Base-by-base conservation (phyloP, 179 eudicot genomes). In the Gypsophila paniculata region DNA sequence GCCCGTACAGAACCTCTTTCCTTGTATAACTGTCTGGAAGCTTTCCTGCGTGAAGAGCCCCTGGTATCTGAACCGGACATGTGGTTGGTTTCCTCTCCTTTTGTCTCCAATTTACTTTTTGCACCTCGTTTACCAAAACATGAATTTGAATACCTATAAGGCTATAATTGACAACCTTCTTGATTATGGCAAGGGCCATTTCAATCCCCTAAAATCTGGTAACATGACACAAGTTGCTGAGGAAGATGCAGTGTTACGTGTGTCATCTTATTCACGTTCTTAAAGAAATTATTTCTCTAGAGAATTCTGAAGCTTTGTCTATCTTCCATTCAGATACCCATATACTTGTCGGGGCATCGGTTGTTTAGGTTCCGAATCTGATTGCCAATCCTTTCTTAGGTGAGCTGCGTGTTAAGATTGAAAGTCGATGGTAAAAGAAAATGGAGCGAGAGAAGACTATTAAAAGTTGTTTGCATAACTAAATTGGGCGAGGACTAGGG, bases 41-140 rank as follows among this genome's bases (percentile, higher is more conserved):
- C 97, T 72, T 94, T 94, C 82, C 81, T 94, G 52, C 97, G 96
- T 58, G 99, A 94, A 77, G 99, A 94, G 89, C 99, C 99, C 42
- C 78, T 94, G 77, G 96, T 94, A 26, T 92, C 99, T 79, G 97
- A 94, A 64, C 82, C 82, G 76, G 99, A 94, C 77, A 94, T 94
- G 99, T 94, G 99, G 99, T 94, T 72, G 72, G 95, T 80, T 77
- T 74, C 51, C 68, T 72, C 65, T 62, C 59, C 34, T 67, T 42
- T 18, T 39, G 11, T 76, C 61, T 65, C 9, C 21, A 48, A 9
- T 61, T 59, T 62, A 11, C 48, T 34, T 38, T 48, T 26, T 55
- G n/a, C 44, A 1, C 65, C 12, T 22, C 13, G 51, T 15, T 57
- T 25, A 32, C 23, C 14, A 26, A 54, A 6, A 60, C 72, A 29